Evolutionary conservation across 805 yeast species (phyloP), one percentile per base, ranked within the genome.

Genomic region (Wickerhamomyces ciferrii): DNA sequence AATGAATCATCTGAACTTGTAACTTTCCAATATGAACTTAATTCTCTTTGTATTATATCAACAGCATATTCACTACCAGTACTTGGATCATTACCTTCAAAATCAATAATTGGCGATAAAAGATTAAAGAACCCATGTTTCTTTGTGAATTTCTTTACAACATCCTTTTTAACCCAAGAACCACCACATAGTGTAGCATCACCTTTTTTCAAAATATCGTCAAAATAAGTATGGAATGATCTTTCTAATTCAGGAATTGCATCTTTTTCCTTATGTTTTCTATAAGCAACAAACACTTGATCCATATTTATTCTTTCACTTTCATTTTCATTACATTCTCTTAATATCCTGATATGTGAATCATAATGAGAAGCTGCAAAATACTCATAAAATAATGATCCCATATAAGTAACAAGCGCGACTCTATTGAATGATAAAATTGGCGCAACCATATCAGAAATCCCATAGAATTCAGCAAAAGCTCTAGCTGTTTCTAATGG

Each of bases 131-230:
- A 25, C 0, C 56, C 60, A 39, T 56, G 59, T 41, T 52, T 48
- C 13, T 20, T 34, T 13, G 55, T 43, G 43, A 56, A 58, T 17
- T 45, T 45, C 20, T 40, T 36, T 2, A 50, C 64, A 11, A 42
- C 46, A 5, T 36, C 41, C 1, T 45, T 25, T 15, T 51, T 43
- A 23, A 60, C 52, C 66, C 66, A 62, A 34, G 50, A 54, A 1
- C 66, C 66, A 20, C 66, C 66, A 46, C 61, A 56, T 8, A 62
- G 40, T 1, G 66, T 52, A 1, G 41, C 41, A 19, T 62, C 66
- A 37, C 52, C 52, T 45, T 47, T 49, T 13, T 47, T 44, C 14
- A 39, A 29, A 8, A 56, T 31, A 10, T 45, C 44, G 32, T 46
- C 48, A 35, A 49, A 49, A 5, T 43, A 41, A 0, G 20, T 43